Evolutionary conservation across 129 eudicot species (phyloP).

Genomic region (Pseudognaphalium luteoalbum): DNA sequence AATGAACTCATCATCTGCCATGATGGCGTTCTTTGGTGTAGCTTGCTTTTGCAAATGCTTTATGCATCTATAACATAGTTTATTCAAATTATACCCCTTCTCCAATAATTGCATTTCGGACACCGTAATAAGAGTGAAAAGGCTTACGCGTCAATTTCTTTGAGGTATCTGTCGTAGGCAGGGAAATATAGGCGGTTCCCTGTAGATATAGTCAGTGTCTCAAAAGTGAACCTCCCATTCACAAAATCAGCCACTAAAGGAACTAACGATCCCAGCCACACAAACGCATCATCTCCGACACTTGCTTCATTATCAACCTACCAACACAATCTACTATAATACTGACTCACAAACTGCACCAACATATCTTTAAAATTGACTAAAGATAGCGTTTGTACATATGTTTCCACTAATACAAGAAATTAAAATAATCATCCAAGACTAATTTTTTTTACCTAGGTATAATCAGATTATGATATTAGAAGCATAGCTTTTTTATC

Average conservation of each 20-base stretch:
- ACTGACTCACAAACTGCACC: neutral
- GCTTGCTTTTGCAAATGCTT: conserved; percentile 73
- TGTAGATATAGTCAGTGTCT: conserved; percentile 72
- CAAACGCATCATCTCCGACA: conserved; percentile 75
- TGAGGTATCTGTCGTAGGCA: conserved; percentile 68
- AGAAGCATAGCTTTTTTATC: no score
- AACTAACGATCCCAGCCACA: conserved; percentile 76
- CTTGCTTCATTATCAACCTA: conserved; percentile 78
- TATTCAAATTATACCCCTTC: conserved; percentile 5
- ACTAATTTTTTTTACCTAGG: neutral
- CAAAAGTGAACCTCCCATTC: conserved; percentile 80
- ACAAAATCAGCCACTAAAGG: conserved; percentile 67
- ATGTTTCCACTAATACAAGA: neutral
- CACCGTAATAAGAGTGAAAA: neutral
- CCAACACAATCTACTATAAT: conserved; percentile 20
- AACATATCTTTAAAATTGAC: neutral
- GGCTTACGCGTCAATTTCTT: conserved; percentile 60
- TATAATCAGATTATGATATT: neutral
- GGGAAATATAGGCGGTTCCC: conserved; percentile 75
- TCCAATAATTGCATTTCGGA: neutral
- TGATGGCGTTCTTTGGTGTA: conserved; percentile 56
- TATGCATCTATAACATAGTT: conserved; percentile 51
- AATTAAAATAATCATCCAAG: neutral
- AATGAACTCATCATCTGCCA: conserved; percentile 84
- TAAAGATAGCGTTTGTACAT: neutral